Base-by-base conservation (phyloP, 2,329 filamentous ascomycete species). In the Ustulina deusta region DNA sequence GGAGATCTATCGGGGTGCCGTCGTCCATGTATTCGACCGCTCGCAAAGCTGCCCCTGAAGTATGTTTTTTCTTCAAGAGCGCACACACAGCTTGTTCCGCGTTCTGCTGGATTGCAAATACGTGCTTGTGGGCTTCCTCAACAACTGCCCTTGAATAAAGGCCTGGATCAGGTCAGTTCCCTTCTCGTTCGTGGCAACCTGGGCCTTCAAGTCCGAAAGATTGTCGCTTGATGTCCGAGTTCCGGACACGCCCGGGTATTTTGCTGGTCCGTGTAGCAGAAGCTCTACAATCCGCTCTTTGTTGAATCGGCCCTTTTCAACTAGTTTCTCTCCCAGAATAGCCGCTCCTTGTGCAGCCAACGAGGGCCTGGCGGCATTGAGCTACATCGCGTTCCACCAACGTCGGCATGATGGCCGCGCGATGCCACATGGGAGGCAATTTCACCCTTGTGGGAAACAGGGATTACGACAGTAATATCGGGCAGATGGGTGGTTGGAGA, bases 21-120 rank as follows among this genome's bases (percentile, higher is more conserved):
- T 54, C 49, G 17, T 36, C 49, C 49, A 54, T 36, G 29, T 54
- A 36, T 6, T 34, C 49, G 17, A 34, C 49, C n/a, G 49, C 49
- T 54, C 2, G 15, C 17, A 54, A 22, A n/a, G 29, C 32, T 20
- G 29, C 17, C 7, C 48, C 29, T 5, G 49, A 54, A 13, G 11
- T 29, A 6, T 51, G 25, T 4, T 51, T 51, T 13, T 29, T 25
- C 25, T 51, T 51, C 11, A 51, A 27, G 25, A 51, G 46, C 13
- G 46, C 46, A 51, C 46, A 10, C 20, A 51, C 46, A 15, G 13
- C 46, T 51, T 27, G 25, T 29, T 51, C 46, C 11, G 46, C 46
- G 46, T 51, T 29, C 13, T 29, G 46, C 13, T 29, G 46, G 25
- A 51, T 51, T 29, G 25, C 25, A 29, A 29, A 51, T 25, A 51